Evolutionary conservation across 495 filamentous ascomycete genomes (phyloP), one percentile per base, ranked within the genome.

Genomic region (Aspergillus sclerotiicarbonarius): DNA sequence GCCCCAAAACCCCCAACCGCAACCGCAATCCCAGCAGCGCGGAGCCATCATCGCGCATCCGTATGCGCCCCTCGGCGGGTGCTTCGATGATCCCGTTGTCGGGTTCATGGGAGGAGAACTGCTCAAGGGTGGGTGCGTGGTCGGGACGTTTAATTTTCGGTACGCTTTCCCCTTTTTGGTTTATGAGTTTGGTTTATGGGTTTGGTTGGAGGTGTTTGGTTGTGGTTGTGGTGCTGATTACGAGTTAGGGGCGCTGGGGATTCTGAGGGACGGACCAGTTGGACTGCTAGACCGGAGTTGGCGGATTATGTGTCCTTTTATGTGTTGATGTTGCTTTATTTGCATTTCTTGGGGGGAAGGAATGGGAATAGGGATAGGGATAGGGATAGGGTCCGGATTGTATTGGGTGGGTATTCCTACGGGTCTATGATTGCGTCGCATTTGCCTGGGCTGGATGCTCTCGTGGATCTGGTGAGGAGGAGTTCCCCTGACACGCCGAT

Each of bases 141-240:
- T 97, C 16, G 88, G 80, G 6, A 96, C 90, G 1, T 97, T 98
- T 70, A 97, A 98, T 66, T 96, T 97, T 62, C 84, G 92, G 92
- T 96, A 71, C 18, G 66, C 58, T 46, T n/a, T 8, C 15, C 21
- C 19, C 31, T 37, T 13, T 46, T n/a, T 9, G 13, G 33, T 32
- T 53, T 7, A 9, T n/a, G n/a, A n/a, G n/a, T n/a, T n/a, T n/a
- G n/a, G n/a, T 19, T 49, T 30, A 5, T 35, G 6, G 4, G 45
- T 48, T 6, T 48, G 20, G 2, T 20, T 48, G 16, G 13, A 8
- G 13, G 15, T 50, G 13, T 18, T 44, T 30, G 18, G 7, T 8
- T n/a, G 19, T 30, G n/a, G n/a, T n/a, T n/a, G n/a, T n/a, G n/a
- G n/a, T 41, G 8, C 0, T 51, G 29, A 48, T 56, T 31, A 56